These are phyloP conservation scores for Vigna angularis DNA, from an alignment of 306 rosid genomes.

Conservation along the genomic window DNA sequence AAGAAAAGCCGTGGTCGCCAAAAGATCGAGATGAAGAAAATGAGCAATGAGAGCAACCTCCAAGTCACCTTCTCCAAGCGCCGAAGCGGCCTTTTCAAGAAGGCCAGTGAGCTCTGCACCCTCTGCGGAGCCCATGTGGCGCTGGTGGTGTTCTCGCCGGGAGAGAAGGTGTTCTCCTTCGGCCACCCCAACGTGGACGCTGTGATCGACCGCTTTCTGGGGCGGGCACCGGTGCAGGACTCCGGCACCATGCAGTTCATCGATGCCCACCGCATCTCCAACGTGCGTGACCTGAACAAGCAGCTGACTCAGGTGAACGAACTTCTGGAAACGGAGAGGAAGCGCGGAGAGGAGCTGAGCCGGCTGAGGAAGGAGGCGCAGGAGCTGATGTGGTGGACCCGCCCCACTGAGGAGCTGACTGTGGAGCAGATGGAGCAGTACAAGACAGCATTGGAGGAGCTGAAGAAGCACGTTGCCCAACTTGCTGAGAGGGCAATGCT, in stretches of 20 bases:
- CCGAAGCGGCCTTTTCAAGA: slow-evolving; percentile 53
- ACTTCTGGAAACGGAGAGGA: slow-evolving; percentile 12
- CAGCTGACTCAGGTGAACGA: slow-evolving; percentile 4
- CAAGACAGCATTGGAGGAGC: background rate
- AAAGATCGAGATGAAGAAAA: slow-evolving; percentile 53
- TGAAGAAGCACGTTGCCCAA: background rate
- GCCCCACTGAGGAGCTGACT: background rate
- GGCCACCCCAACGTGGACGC: slow-evolving; percentile 50
- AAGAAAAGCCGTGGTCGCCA: slow-evolving; percentile 42
- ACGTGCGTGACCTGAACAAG: slow-evolving; percentile 34
- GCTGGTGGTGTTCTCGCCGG: slow-evolving; percentile 46
- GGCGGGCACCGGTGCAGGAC: background rate
- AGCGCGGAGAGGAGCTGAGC: background rate
- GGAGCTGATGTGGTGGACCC: slow-evolving; percentile 33
- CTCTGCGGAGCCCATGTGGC: slow-evolving; percentile 46
- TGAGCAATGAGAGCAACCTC: slow-evolving; percentile 47
- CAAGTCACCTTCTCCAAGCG: slow-evolving; percentile 57
- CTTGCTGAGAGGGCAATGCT: background rate
- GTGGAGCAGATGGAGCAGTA: background rate
- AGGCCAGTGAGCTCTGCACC: slow-evolving; percentile 55
- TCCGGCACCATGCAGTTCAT: slow-evolving; percentile 22
- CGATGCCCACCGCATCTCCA: slow-evolving; percentile 44
- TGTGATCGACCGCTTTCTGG: slow-evolving; percentile 31
- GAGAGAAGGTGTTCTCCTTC: slow-evolving; percentile 48
- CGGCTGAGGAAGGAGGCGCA: background rate